Percentiles rank a stretch among this genome's conserved stretches.
phyloP scores from a whole-genome alignment of 768 basidiomycete genomes.

The Termitomyces bulborhizus region DNA sequence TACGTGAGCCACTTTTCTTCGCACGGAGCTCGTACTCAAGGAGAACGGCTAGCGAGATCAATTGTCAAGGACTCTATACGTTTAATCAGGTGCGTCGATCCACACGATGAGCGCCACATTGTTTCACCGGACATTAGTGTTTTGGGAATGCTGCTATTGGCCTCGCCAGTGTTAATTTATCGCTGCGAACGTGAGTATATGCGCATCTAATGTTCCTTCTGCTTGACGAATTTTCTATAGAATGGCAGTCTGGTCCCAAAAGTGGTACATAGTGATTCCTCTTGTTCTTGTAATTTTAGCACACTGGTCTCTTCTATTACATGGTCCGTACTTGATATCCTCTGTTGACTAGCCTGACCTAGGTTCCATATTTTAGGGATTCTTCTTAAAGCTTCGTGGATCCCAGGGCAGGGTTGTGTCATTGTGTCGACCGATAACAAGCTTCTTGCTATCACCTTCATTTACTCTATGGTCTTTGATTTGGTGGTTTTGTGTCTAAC shows the following conservation, averaged over 20 bases:
- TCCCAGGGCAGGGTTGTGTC: constrained; percentile 40
- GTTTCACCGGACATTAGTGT: constrained; percentile 20
- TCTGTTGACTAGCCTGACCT: neutral
- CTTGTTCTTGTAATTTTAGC: constrained; percentile 54
- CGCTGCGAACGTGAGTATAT: constrained; percentile 52
- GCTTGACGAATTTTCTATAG: constrained; percentile 23
- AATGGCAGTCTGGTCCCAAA: constrained; percentile 67
- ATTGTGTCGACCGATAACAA: constrained; percentile 55
- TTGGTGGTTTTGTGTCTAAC: constrained; percentile 56
- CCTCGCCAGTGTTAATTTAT: constrained; percentile 66
- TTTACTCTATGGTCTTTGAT: constrained; percentile 73
- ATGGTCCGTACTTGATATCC: constrained; percentile 34
- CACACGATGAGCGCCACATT: neutral
- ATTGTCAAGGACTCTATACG: constrained; percentile 66
- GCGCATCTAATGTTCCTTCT: neutral
- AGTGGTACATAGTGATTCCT: constrained; percentile 43
- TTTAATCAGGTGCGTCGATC: constrained; percentile 44
- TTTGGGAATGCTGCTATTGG: constrained; percentile 65
- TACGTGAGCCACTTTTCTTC: constrained; percentile 24
- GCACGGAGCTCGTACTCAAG: constrained; percentile 1
- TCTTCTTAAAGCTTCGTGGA: constrained; percentile 54
- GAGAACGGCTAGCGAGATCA: constrained; percentile 30
- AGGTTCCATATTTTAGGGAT: constrained; percentile 31
- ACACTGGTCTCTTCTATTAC: constrained; percentile 67
- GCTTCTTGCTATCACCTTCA: constrained; percentile 60